Conservation (phyloP, 1,284 basidiomycete genomes). For the Cryptococcus floricola region DNA sequence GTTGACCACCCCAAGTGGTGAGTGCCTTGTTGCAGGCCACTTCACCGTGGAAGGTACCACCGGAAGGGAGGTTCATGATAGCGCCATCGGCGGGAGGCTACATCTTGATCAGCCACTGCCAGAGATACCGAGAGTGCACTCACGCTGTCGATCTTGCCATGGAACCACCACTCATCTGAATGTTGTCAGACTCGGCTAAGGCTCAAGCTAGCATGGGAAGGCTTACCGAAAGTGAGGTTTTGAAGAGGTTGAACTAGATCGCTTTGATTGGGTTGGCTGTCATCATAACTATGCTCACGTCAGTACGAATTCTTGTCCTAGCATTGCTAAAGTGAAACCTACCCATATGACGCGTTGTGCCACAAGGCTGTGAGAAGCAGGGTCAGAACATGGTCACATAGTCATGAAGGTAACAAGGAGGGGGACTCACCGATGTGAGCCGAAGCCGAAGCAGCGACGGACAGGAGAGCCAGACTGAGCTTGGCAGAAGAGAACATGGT, state of each 20-base stretch:
- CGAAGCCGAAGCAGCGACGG: slow-evolving; percentile 8
- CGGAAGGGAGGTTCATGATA: slow-evolving; percentile 40
- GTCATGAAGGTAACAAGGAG: too few relatives aligned
- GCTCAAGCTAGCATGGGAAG: too few relatives aligned
- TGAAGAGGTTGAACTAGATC: slow-evolving; percentile 57
- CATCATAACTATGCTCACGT: background rate
- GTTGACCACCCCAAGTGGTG: slow-evolving; percentile 24
- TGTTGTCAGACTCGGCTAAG: too few relatives aligned
- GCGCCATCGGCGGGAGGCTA: slow-evolving; percentile 30
- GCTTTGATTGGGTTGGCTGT: slow-evolving; percentile 29
- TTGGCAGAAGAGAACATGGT: background rate
- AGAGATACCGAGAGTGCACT: too few relatives aligned
- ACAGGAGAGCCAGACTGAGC: slow-evolving; percentile 11
- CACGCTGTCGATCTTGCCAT: slow-evolving; percentile 32
- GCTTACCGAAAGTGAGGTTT: slow-evolving; percentile 52
- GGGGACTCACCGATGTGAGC: slow-evolving; percentile 24
- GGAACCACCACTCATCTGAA: slow-evolving; percentile 63
- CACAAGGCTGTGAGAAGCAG: slow-evolving; percentile 6
- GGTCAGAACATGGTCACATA: background rate
- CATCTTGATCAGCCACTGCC: too few relatives aligned
- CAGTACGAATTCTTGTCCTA: background rate
- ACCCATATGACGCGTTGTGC: background rate
- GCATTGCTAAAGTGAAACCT: background rate
- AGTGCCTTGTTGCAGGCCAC: slow-evolving; percentile 35
- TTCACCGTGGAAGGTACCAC: slow-evolving; percentile 34